Base-by-base conservation (phyloP, 2,329 filamentous ascomycete genomes). In the Biscogniauxia sp. region DNA sequence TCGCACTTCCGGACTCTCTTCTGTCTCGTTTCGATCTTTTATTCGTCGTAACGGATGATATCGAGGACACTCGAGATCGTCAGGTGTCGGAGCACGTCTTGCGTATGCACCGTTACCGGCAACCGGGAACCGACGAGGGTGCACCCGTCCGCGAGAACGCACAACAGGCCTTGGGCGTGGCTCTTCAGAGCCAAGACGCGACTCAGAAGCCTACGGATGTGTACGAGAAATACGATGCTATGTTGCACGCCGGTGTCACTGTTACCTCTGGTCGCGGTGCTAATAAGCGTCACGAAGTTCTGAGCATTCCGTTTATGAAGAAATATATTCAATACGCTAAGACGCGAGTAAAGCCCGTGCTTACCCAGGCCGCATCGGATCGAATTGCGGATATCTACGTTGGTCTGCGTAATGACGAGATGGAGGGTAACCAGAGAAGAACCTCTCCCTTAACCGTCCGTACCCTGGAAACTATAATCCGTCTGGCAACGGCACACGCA, bases 281-380 rank as follows among this genome's bases (percentile, higher is more conserved):
- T 25, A 87, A 86, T 68, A 90, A 91, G 75, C 89, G 90, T 66
- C 86, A 91, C 5, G 93, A 97, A 74, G 91, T 99, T 15, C 81
- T 99, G 57, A 96, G 91, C 78, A 97, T 99, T 62, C 91, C 93
- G 0, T 99, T 99, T 78, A 93, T 99, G 82, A 99, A 99, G 80
- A 99, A 99, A 78, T 99, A 97, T 76, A 96, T 99, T 53, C 95
- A 99, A 74, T 99, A 99, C 75, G 93, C 95, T 66, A 99, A 99
- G 80, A 90, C 86, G 41, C 84, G 95, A 72, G 85, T 97, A 71
- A 96, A 93, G 83, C 95, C 95, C 0, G 81, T 96, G 50, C 80
- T 99, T 63, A 97, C 93, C 0, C 92, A 95, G 72, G 92, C 92
- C 52, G 94, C 95, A 5, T 92, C 93, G 11, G 92, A 97, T 68